These are phyloP conservation scores for Fusarium continuum DNA, from an alignment of 2,329 filamentous ascomycete species.

Conservation along the genomic window DNA sequence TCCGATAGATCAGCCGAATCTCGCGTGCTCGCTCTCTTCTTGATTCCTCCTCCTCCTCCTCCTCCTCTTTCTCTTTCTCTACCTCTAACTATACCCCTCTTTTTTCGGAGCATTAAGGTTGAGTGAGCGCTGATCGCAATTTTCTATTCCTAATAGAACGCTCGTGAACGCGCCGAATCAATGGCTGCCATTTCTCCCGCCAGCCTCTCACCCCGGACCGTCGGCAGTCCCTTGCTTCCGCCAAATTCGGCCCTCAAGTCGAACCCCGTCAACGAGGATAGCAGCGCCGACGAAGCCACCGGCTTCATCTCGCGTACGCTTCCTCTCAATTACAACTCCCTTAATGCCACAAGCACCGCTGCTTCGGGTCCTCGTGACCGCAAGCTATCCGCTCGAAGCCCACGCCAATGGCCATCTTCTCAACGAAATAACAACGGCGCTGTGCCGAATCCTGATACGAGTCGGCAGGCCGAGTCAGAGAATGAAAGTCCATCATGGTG, in stretches of 20 bases:
- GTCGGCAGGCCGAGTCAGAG: constrained; percentile 32
- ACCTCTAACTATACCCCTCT: neutral
- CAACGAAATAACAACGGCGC: constrained; percentile 8
- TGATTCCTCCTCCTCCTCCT: neutral
- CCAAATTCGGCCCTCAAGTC: constrained; percentile 27
- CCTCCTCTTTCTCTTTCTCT: neutral
- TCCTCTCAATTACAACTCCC: constrained; percentile 53
- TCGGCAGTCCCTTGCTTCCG: constrained; percentile 32
- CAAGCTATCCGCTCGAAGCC: constrained; percentile 19
- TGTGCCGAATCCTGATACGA: constrained; percentile 11
- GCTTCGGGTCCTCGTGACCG: constrained; percentile 25
- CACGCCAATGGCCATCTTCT: constrained; percentile 15
- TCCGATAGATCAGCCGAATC: constrained; percentile 25
- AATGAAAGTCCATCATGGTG: constrained; percentile 57
- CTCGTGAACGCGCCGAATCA: constrained; percentile 54
- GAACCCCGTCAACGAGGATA: constrained; percentile 37
- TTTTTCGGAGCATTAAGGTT: neutral
- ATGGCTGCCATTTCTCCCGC: constrained; percentile 47
- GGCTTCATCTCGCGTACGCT: constrained; percentile 50
- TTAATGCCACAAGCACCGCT: constrained; percentile 41
- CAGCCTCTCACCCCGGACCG: constrained; percentile 14
- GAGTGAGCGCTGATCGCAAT: constrained; percentile 12
- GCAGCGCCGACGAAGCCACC: constrained; percentile 53
- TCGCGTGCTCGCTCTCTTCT: constrained; percentile 23
- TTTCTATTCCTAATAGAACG: constrained; percentile 46